Conservation (phyloP, 352 stramenopile genomes). For the Globisporangium nunn region DNA sequence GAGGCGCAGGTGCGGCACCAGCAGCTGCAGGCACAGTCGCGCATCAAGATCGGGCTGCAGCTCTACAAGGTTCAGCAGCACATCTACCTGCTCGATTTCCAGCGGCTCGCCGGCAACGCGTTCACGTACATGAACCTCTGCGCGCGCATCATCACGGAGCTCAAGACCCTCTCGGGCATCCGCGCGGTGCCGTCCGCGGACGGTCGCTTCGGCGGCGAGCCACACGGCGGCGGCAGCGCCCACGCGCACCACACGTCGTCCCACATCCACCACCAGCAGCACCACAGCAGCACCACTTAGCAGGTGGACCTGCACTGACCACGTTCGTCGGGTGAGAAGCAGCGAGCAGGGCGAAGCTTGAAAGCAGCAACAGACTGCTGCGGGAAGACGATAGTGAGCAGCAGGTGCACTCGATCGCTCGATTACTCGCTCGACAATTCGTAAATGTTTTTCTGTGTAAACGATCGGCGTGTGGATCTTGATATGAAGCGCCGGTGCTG, state of each 20-base stretch:
- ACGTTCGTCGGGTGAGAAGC: no score
- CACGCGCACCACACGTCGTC: constrained; percentile 33
- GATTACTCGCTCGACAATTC: no score
- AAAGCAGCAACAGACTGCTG: background rate
- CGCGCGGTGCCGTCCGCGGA: constrained; percentile 51
- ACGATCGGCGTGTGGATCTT: no score
- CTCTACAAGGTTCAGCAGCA: constrained; percentile 97
- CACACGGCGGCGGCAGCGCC: constrained; percentile 18
- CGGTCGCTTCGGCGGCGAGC: constrained; percentile 37
- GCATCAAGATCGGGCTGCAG: constrained; percentile 94
- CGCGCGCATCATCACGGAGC: constrained; percentile 97
- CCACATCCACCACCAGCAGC: constrained; percentile 28
- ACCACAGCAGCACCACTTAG: background rate
- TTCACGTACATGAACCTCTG: constrained; percentile 99
- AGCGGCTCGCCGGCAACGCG: constrained; percentile 92
- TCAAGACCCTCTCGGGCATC: constrained; percentile 93
- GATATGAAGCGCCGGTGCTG: background rate
- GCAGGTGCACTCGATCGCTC: no score
- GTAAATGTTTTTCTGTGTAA: background rate
- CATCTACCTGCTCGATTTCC: constrained; percentile 99
- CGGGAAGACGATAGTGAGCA: no score
- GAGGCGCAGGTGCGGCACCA: constrained; percentile 23
- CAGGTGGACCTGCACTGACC: constrained; percentile 13
- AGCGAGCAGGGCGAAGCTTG: background rate
- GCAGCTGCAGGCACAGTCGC: constrained; percentile 26